phyloP scores from a whole-genome alignment of 148 eudicot species.

The Rhododendron molle region DNA sequence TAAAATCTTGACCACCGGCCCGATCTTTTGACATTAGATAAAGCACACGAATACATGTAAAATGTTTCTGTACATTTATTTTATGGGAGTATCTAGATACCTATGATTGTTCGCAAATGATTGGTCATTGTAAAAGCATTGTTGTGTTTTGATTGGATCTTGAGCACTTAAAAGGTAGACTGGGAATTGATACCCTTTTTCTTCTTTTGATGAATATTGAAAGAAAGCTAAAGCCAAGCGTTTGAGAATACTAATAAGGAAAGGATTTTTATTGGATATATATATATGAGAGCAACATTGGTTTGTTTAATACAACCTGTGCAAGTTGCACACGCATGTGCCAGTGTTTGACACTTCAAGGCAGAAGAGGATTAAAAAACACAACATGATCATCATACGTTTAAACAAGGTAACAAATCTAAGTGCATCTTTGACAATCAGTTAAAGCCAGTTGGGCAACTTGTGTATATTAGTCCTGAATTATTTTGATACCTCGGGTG shows the following conservation, averaged over 20 bases:
- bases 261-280: background rate
- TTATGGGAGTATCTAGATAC: background rate
- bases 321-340: background rate
- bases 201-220: background rate
- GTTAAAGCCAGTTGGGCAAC: background rate
- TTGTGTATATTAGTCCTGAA: background rate
- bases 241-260: background rate
- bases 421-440: background rate
- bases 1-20: too few species aligned
- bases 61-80: background rate
- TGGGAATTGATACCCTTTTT: background rate
- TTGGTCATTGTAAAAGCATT: background rate
- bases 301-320: background rate
- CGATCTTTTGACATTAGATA: background rate
- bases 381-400: background rate
- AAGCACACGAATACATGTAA: background rate
- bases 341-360: background rate
- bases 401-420: background rate
- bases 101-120: slow-evolving; percentile 1
- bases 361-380: background rate
- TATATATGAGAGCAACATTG: background rate
- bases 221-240: background rate
- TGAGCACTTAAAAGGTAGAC: background rate
- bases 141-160: background rate
- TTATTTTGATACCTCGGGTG: background rate